Evolutionary conservation across 441 rosid genomes (phyloP), one percentile per base, ranked within the genome.

Genomic region (Jatropha podagrica): DNA sequence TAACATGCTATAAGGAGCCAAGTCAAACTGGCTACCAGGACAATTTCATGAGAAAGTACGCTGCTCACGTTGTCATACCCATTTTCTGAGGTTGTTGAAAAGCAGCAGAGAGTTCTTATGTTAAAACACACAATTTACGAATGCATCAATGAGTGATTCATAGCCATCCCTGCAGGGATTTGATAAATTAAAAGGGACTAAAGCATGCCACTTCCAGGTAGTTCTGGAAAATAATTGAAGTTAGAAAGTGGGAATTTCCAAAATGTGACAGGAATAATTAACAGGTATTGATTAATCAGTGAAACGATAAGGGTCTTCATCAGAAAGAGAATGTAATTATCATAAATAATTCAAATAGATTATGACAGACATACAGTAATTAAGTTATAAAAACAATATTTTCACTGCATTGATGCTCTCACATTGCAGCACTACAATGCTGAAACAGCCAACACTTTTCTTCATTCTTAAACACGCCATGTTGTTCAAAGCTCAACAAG

Each of bases 401-500:
- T 75, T 65, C 67, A 26, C 3, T 59, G 10, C 23, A 18, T 56
- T 48, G 62, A 55, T 46, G 42, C 26, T 41, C 26, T 41, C 7
- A n/a, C 49, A 32, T 71, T 64, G 48, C 37, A 60, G 10, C 58
- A 17, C 48, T 26, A 41, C 70, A 74, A 20, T 17, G 32, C 58
- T 62, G 7, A 63, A 12, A 32, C 27, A 14, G 56, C 11, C 51
- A 66, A 38, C 60, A 27, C 8, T 71, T 37, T 23, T 20, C 48
- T 26, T 56, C 18, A 72, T 14, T 38, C 61, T 26, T 40, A 23
- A 72, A 70, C 1, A 63, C 7, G 58, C 14, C 5, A 17, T 17
- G 4, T 62, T 48, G 41, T 68, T 69, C 7, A 60, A 68, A 64
- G 65, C 55, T 52, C 60, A 75, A 17, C 56, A 11, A 66, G 15